phyloP scores from a whole-genome alignment of 352 stramenopile species.

The Phytophthora sp. region DNA sequence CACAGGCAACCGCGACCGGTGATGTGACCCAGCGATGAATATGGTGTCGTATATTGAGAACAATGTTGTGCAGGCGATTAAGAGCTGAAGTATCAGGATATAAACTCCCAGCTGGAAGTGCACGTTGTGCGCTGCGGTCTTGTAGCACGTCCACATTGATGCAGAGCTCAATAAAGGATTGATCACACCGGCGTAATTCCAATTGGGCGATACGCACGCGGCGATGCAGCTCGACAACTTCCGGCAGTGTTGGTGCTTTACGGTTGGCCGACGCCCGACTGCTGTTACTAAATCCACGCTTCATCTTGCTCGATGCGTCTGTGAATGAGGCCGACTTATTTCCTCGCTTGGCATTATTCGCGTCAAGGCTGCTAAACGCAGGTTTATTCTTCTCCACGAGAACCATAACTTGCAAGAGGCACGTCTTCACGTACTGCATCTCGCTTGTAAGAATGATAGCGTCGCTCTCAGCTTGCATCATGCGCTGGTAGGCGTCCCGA shows the following conservation, averaged over 20 bases:
- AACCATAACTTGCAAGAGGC: conserved; percentile 39
- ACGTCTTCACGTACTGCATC: conserved; percentile 68
- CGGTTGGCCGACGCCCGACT: not conserved
- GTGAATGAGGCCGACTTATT: conserved; percentile 7
- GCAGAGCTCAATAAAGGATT: conserved; percentile 68
- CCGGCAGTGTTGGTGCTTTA: conserved; percentile 43
- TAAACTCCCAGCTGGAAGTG: conserved; percentile 41
- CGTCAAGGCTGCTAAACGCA: conserved; percentile 18
- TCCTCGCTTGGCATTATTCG: not conserved
- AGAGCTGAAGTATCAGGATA: conserved; percentile 41
- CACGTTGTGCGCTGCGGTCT: conserved; percentile 23
- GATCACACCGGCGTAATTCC: conserved; percentile 55
- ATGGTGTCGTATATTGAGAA: conserved; percentile 11
- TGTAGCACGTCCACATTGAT: conserved; percentile 46
- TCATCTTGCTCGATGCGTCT: conserved; percentile 19
- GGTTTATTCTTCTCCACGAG: conserved; percentile 38
- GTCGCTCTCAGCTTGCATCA: conserved; percentile 57
- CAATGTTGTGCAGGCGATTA: conserved; percentile 41
- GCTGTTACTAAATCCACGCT: conserved; percentile 13
- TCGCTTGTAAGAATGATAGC: conserved; percentile 72
- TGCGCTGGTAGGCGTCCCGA: conserved; percentile 41
- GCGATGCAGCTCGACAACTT: conserved; percentile 61
- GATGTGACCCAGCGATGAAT: conserved; percentile 35
- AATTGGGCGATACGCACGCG: conserved; percentile 43
- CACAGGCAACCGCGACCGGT: conserved; percentile 32